Base-by-base conservation (phyloP, 2,329 filamentous ascomycete genomes). In the Alternaria sp. region DNA sequence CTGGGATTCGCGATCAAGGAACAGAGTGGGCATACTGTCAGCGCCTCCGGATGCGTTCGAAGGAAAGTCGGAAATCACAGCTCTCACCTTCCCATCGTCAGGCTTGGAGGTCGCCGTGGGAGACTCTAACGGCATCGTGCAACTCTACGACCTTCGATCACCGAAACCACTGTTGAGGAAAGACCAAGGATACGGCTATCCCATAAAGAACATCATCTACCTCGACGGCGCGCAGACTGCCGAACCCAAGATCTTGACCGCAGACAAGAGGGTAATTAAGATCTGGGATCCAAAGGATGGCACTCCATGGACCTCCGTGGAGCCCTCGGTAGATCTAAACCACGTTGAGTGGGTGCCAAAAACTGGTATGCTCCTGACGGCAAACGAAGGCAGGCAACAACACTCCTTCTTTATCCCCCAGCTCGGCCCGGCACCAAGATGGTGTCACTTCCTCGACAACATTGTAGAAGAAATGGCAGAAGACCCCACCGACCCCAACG, bases 391-490 rank as follows among this genome's bases (percentile, higher is more conserved):
- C 57, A 89, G 92, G 69, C 92, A 97, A 67, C 93, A 97, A 74
- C 93, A 98, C 77, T 88, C 92, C 0, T 98, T 97, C 81, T 95
- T 97, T 76, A 91, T 98, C 51, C 94, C 94, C 2, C 92, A 96
- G 72, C 85, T 98, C 23, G 95, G 95, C 1, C 92, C 94, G 0
- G 93, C 95, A 1, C 96, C 95, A 0, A 92, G 88, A 72, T 99
- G 95, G 95, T 98, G 95, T 75, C 89, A 91, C 3, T 98, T 98
- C 86, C 82, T 99, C 62, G 96, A 99, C 79, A 97, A 96, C 72
- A 87, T 99, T 72, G 95, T 98, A 9, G 95, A 99, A 80, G 96
- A 99, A 79, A 97, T 99, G 92, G 94, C 94, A 8, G 94, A 98
- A 74, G 86, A 89, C 67, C 82, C 83, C 8, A 85, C 87, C 68